Conservation (phyloP, 306 rosid species). For the Vigna nakashimae region DNA sequence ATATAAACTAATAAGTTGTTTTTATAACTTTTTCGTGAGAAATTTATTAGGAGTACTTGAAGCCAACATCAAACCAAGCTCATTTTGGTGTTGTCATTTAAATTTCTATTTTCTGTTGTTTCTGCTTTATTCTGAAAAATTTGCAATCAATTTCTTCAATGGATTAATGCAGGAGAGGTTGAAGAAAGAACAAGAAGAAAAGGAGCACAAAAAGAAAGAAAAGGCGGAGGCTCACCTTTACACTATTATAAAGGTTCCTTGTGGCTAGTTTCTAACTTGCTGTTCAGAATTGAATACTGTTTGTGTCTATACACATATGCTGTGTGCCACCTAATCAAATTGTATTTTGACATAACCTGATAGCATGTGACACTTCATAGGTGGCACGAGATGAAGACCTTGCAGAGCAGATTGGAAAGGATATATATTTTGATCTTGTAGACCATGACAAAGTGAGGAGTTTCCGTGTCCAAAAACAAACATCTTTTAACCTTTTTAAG, state of each 20-base stretch:
- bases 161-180: conserved; percentile 73
- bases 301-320: conserved; percentile 12
- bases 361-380: conserved; percentile 50
- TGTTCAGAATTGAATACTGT: conserved; percentile 32
- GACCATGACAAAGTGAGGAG: conserved; percentile 93
- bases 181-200: conserved; percentile 91
- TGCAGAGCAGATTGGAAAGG: conserved; percentile 81
- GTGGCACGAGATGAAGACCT: conserved; percentile 88
- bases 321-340: conserved; percentile 25
- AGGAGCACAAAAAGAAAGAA: conserved; percentile 87
- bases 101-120: conserved; percentile 7
- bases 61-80: conserved; percentile 25
- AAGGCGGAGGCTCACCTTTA: conserved; percentile 90
- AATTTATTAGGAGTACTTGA: neutral
- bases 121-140: conserved; percentile 32
- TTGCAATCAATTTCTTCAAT: conserved; percentile 26
- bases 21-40: conserved; percentile 6
- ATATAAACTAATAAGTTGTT: conserved; percentile 12
- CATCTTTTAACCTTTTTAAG: conserved; percentile 76
- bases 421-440: conserved; percentile 90
- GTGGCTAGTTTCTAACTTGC: conserved; percentile 20
- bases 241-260: conserved; percentile 81
- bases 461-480: conserved; percentile 86
- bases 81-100: conserved; percentile 5
- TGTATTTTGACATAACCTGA: conserved; percentile 28